Base-by-base conservation (phyloP, 2,329 filamentous ascomycete genomes). In the Colletotrichum neosansevieriae region DNA sequence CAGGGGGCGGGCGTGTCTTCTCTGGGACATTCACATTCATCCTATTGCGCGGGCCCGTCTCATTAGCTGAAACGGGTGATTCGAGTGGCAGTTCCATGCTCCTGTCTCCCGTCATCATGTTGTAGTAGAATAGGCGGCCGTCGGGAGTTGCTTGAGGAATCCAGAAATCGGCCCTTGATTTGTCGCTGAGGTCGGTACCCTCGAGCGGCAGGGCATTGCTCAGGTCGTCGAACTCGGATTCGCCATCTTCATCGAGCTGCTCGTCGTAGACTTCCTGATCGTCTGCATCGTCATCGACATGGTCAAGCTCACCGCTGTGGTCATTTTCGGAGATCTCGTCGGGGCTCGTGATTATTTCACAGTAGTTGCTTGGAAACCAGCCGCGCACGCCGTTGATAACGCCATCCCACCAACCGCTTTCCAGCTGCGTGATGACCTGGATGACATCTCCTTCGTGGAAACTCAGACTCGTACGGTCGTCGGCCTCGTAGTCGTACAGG, bases 331-430 rank as follows among this genome's bases (percentile, higher is more conserved):
- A 86, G 34, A 91, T 84, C 71, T 97, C 92, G 73, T 93, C 91
- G 58, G 91, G 87, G 74, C 89, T 90, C 68, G 89, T 88, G 74
- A 98, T 92, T 71, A 96, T 89, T 72, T 94, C 91, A 83, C 96
- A 98, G 82, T 99, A 99, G 80, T 99, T 99, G 85, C 95, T 98
- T 42, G 96, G 96, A 79, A 99, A 99, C 96, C 96, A 99, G 78
- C 96, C 96, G 77, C 96, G 91, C 73, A 97, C 92, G 67, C 94
- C 94, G 76, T 98, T 96, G 78, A 99, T 97, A 63, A 99, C 94
- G 56, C 96, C 96, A 82, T 99, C 96, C 96, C 96, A 99, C 96
- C 96, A 99, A 64, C 96, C 96, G 76, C 94, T 98, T 80, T 99
- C 96, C 40, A 71, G 42, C 82, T 98, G 95, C 60, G 96, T 99